These are phyloP conservation scores for Saccharomycopsis babjevae DNA, from an alignment of 805 yeast genomes.

Conservation along the genomic window DNA sequence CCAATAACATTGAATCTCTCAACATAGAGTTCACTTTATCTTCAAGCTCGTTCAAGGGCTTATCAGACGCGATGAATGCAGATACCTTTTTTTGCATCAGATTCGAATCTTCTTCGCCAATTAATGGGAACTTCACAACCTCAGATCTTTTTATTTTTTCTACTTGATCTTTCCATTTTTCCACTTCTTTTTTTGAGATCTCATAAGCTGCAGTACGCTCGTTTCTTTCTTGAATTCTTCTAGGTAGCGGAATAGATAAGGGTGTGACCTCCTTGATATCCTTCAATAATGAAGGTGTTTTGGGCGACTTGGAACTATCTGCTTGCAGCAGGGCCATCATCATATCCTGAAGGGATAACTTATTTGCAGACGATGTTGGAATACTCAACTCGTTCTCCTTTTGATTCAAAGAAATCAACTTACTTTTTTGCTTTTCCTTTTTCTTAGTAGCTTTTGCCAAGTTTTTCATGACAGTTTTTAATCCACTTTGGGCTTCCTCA, in stretches of 20 bases:
- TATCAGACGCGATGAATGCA: constrained; percentile 41
- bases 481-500: constrained; percentile 39
- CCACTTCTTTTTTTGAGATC: constrained; percentile 74
- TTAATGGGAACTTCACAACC: constrained; percentile 67
- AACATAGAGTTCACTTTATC: constrained; percentile 50
- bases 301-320: constrained; percentile 37
- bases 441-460: constrained; percentile 29
- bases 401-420: constrained; percentile 40
- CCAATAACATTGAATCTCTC: constrained; percentile 53
- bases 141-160: constrained; percentile 66
- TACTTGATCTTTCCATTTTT: constrained; percentile 82
- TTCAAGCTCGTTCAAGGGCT: constrained; percentile 54
- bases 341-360: constrained; percentile 65
- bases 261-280: constrained; percentile 34
- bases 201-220: constrained; percentile 89
- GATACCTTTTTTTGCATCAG: constrained; percentile 28
- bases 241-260: constrained; percentile 73
- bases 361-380: constrained; percentile 45
- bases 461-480: constrained; percentile 36
- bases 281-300: constrained; percentile 39
- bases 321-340: constrained; percentile 40
- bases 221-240: constrained; percentile 71
- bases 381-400: constrained; percentile 63
- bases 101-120: constrained; percentile 30
- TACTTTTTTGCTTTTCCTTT: constrained; percentile 30